Conservation (phyloP, 768 basidiomycete species). For the Macrolepiota dolichaula region DNA sequence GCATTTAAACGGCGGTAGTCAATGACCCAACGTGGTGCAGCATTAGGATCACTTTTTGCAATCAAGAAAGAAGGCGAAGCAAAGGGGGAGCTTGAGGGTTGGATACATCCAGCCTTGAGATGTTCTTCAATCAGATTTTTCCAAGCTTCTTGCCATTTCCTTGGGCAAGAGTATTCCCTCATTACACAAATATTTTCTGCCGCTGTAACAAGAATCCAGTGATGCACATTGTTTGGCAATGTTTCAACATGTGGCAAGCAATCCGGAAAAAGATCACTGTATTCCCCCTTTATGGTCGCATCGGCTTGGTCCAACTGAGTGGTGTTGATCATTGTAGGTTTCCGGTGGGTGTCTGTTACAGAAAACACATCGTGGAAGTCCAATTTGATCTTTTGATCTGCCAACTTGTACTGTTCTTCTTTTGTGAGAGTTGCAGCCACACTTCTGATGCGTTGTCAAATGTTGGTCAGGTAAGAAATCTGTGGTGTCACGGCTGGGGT, state of each 20-base stretch:
- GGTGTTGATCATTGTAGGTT: neutral
- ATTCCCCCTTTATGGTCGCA: neutral
- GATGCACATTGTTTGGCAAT: neutral
- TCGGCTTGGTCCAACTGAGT: neutral
- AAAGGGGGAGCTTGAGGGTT: constrained; percentile 21
- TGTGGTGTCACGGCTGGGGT: neutral
- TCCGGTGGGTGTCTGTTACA: too few relatives aligned
- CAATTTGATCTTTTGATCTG: too few relatives aligned
- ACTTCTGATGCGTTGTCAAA: neutral
- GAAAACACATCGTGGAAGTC: neutral
- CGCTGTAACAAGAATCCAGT: neutral
- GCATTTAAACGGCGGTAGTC: constrained; percentile 29
- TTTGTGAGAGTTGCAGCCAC: neutral
- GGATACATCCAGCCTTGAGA: constrained; percentile 26
- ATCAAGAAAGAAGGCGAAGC: constrained; percentile 25
- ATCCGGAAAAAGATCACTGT: neutral
- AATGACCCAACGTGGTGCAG: constrained; percentile 31
- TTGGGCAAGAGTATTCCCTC: constrained; percentile 26
- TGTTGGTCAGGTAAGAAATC: neutral
- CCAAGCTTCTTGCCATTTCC: constrained; percentile 32
- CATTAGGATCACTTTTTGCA: constrained; percentile 4
- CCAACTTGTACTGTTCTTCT: too few relatives aligned
- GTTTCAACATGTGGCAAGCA: neutral
- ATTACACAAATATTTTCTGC: neutral
- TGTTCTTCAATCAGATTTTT: constrained; percentile 28